These are phyloP conservation scores for Globisporangium canariense DNA, from an alignment of 352 stramenopile genomes.

Conservation along the genomic window DNA sequence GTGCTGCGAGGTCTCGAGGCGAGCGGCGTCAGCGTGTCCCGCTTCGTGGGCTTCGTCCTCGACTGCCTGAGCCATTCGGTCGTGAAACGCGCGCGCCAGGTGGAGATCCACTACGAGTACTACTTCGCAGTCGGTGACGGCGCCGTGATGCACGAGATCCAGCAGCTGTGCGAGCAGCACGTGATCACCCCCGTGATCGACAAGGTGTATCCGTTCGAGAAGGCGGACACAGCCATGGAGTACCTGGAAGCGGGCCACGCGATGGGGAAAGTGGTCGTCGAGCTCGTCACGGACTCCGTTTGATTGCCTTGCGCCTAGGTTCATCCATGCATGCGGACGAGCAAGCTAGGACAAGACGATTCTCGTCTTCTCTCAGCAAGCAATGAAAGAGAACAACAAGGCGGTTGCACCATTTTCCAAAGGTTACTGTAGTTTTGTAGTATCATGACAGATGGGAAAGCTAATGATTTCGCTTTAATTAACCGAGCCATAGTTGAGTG, in stretches of 20 bases:
- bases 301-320: not conserved
- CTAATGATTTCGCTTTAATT: not conserved
- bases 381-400: not conserved
- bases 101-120: constrained; percentile 38
- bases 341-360: too few relatives aligned
- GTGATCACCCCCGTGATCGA: constrained; percentile 35
- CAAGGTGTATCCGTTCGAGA: constrained; percentile 45
- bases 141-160: constrained; percentile 31
- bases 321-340: too few relatives aligned
- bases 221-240: constrained; percentile 39
- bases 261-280: constrained; percentile 45
- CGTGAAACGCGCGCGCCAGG: constrained; percentile 29
- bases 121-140: constrained; percentile 31
- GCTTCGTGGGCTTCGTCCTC: constrained; percentile 33
- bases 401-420: not conserved
- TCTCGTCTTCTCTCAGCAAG: not conserved
- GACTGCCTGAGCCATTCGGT: constrained; percentile 39
- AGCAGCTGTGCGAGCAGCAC: constrained; percentile 24
- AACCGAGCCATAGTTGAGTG: constrained; percentile 43
- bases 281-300: constrained; percentile 21
- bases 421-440: not conserved
- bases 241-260: constrained; percentile 39
- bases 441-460: not conserved
- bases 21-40: constrained; percentile 25
- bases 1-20: constrained; percentile 21